Base-by-base conservation (phyloP, 78 protist genomes). In the Diacronema lutheri region DNA sequence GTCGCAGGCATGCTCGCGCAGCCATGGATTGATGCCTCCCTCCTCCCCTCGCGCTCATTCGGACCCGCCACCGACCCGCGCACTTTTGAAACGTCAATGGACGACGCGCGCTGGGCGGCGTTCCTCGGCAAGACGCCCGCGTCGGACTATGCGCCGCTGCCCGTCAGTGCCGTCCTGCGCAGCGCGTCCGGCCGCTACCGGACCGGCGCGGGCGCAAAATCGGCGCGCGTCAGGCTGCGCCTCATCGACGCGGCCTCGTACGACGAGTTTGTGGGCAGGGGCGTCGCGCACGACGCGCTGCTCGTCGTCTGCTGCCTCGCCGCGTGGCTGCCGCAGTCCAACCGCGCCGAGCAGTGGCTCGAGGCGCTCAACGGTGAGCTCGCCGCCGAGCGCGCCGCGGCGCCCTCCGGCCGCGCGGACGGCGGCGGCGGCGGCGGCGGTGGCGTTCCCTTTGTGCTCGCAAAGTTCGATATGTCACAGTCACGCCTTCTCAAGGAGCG, bases 181-280 rank as follows among this genome's bases (percentile, higher is more conserved):
- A 16, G 4, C 23, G 71, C 71, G 71, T 33, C 41, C 71, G 71
- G 71, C 71, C 71, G 71, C 40, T 64, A 33, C 71, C 71, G 71
- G 23, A 26, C 25, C 41, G 71, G 29, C 6, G 31, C 16, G 14
- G 71, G 71, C 37, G 2, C 9, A 20, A 26, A 64, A 1, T 29
- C 4, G 25, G 6, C 5, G 41, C 16, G 31, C 31, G 23, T 16
- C 26, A 26, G 41, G 41, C 13, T 6, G 71, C 71, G 40, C 0
- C 40, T 64, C 26, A 33, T 0, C 41, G 10, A 1, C 29, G 29
- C 35, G 29, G 1, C 21, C 26, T 0, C 10, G 25, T 64, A 33
- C 40, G 71, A 64, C 40, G 25, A 29, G 41, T 64, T 12, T 20
- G 6, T 64, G 21, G 10, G 9, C 41, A 21, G 13, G 41, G 71